These are phyloP conservation scores for Rhodomyrtus psidioides DNA, from an alignment of 441 rosid species.

Conservation along the genomic window DNA sequence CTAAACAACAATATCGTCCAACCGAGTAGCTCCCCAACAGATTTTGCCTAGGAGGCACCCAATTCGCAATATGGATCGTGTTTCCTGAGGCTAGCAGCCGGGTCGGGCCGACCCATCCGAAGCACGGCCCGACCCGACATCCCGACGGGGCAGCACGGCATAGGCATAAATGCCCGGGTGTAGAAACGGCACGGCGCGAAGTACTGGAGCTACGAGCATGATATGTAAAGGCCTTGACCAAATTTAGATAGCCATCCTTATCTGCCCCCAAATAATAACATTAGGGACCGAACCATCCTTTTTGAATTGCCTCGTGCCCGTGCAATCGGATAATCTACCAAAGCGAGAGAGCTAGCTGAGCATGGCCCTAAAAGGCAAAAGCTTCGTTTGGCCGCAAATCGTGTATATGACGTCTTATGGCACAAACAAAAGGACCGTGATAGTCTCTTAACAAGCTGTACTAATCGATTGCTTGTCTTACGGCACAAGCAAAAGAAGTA, in stretches of 20 bases:
- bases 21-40: neutral
- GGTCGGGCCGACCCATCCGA: neutral
- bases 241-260: too few species aligned
- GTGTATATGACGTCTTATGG: too few species aligned
- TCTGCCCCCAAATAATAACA: too few species aligned
- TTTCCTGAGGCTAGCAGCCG: neutral
- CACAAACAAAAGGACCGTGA: too few species aligned
- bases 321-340: too few species aligned
- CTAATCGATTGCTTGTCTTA: neutral
- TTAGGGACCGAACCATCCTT: too few species aligned
- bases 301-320: too few species aligned
- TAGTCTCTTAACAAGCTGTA: neutral
- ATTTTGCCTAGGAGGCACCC: neutral
- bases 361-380: neutral
- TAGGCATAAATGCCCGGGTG: fast-evolving
- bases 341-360: neutral
- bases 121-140: neutral
- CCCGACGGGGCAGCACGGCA: fast-evolving
- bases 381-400: fast-evolving
- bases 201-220: too few species aligned
- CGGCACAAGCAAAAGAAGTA: too few species aligned
- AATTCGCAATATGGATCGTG: neutral
- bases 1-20: neutral
- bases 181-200: too few species aligned
- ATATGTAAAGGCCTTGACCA: too few species aligned